Percentiles rank a stretch among this genome's conserved stretches.
phyloP scores from a whole-genome alignment of 78 protist species.

The Anaeramoeba flamelloides region DNA sequence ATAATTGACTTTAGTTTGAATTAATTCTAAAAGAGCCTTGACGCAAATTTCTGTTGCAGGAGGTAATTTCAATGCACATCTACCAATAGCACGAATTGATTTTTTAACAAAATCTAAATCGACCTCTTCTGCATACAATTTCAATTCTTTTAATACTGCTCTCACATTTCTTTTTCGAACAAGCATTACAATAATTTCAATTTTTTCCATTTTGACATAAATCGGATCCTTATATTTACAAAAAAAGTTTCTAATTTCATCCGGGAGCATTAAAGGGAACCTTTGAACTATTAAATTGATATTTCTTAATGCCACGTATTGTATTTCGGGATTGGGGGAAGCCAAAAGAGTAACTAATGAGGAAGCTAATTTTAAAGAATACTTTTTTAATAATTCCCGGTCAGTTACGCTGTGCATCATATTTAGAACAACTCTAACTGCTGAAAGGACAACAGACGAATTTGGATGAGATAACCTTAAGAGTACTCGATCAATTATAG shows the following conservation, averaged over 20 bases:
- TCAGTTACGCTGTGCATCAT: slow-evolving; percentile 33
- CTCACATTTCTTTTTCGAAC: slow-evolving; percentile 63
- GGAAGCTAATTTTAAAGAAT: slow-evolving; percentile 56
- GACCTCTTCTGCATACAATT: slow-evolving; percentile 71
- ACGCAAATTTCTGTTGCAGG: slow-evolving; percentile 55
- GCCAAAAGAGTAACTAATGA: slow-evolving; percentile 28
- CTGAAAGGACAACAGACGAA: slow-evolving; percentile 84
- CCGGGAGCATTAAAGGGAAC: slow-evolving; percentile 59
- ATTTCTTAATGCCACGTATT: slow-evolving; percentile 92
- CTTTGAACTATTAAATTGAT: slow-evolving; percentile 79
- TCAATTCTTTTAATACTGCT: neutral
- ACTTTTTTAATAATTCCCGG: slow-evolving; percentile 4
- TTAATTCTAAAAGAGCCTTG: slow-evolving; percentile 72
- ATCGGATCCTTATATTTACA: slow-evolving; percentile 96
- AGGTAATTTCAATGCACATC: slow-evolving; percentile 67
- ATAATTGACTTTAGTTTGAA: slow-evolving; percentile 87
- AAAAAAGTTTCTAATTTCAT: slow-evolving; percentile 70
- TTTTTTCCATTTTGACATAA: slow-evolving; percentile 97
- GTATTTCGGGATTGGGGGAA: slow-evolving; percentile 68
- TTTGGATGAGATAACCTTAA: slow-evolving; percentile 91
- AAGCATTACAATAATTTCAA: slow-evolving; percentile 82
- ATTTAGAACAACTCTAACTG: slow-evolving; percentile 65
- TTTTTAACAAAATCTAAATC: slow-evolving; percentile 92
- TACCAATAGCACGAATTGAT: slow-evolving; percentile 85
- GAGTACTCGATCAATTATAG: slow-evolving; percentile 78